Evolutionary conservation across 1,139 yeast species (phyloP).

Genomic region (Blastobotrys raffinosifermentans): DNA sequence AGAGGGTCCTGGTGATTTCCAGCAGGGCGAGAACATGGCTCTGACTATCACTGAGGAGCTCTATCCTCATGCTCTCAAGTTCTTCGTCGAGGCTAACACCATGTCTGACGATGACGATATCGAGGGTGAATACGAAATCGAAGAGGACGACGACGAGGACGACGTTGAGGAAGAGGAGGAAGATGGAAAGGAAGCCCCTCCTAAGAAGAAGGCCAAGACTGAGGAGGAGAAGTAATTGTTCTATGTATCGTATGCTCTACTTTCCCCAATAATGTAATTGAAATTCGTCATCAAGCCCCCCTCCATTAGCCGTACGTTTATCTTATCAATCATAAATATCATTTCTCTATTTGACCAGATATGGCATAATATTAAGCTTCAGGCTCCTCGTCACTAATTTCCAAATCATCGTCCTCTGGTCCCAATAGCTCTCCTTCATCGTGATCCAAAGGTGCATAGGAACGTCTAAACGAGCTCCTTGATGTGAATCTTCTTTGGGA

Average conservation of each 20-base stretch:
- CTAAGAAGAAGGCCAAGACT: constrained; percentile 23
- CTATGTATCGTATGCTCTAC: too few relatives aligned
- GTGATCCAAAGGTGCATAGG: constrained; percentile 24
- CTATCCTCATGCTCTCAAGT: constrained; percentile 37
- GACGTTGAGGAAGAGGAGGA: constrained; percentile 22
- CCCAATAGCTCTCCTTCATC: constrained; percentile 24
- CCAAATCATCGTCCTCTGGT: constrained; percentile 24
- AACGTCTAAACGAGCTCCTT: constrained; percentile 23
- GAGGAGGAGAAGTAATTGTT: too few relatives aligned
- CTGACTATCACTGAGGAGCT: constrained; percentile 34
- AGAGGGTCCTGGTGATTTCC: constrained; percentile 30
- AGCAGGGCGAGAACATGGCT: constrained; percentile 34
- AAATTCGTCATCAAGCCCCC: too few relatives aligned
- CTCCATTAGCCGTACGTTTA: too few relatives aligned
- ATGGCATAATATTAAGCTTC: too few relatives aligned
- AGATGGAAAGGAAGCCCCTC: constrained; percentile 20
- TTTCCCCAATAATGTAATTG: too few relatives aligned
- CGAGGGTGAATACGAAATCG: constrained; percentile 24
- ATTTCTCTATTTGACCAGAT: too few relatives aligned
- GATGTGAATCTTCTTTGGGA: constrained; percentile 16
- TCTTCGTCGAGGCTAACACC: constrained; percentile 25
- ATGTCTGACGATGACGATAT: constrained; percentile 17
- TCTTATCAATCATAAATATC: too few relatives aligned
- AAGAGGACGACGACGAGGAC: constrained; percentile 26
- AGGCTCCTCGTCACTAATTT: constrained; percentile 18